Evolutionary conservation across 106 monocot genomes (phyloP), one percentile per base, ranked within the genome.

Genomic region (Dactylorhiza incarnata): DNA sequence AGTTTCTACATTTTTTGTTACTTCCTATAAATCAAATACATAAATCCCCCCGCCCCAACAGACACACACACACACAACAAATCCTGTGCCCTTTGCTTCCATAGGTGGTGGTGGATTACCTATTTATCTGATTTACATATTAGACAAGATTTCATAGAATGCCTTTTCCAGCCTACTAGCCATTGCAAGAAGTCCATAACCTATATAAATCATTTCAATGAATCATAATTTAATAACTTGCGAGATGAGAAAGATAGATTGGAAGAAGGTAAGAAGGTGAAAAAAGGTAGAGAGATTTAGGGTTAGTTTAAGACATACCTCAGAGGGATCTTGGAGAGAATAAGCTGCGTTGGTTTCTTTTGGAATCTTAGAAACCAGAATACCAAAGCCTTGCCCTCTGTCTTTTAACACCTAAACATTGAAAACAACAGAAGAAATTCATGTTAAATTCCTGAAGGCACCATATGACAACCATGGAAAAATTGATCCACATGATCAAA

Each of bases 361-460:
- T 48, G 91, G 88, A 68, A 73, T 78, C 75, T 88, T 88, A 12
- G 91, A 88, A 13, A 92, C 91, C 24, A 92, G 77, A 53, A 92
- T 92, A 4, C 88, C 86, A 43, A 88, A 48, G 5, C 91, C 91
- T 51, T 86, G 84, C 73, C 86, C 84, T 80, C 91, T 92, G 43
- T 88, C 82, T 11, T 63, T 22, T 78, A 92, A 72, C 29, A 85
- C 81, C 85, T 85, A 16, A 6, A 68, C 37, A 17, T 16, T 45
- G 5, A 45, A 16, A 6, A 44, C 37, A 9, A 67, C 7, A 61
- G 11, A 65, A 20, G 16, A 65, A 26, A 1, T 19, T 26, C 9
- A 6, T 26, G 0, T 37, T 68, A 44, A 45, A 68, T 26, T 45
- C 14, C 45, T 14, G 7, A 58, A 58, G 7, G 58, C 4, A n/a